phyloP scores from a whole-genome alignment of 208 protist genomes.

The Crithidia expoeki region DNA sequence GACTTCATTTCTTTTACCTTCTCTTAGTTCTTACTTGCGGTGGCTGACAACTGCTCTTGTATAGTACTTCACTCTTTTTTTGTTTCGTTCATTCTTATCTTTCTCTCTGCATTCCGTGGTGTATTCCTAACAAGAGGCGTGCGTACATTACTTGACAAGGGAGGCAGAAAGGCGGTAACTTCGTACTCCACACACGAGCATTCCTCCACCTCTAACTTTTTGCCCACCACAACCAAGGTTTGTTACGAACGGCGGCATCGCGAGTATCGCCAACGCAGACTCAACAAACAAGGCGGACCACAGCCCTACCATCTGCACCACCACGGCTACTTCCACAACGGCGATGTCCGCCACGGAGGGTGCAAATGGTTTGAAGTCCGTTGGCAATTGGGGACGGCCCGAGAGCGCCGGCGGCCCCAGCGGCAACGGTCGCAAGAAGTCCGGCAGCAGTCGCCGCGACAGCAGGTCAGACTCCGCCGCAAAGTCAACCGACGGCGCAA shows the following conservation, averaged over 20 bases:
- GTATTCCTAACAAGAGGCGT: too few relatives aligned
- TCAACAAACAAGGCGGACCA: background rate
- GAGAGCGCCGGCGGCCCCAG: background rate
- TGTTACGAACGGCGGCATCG: background rate
- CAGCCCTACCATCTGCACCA: background rate
- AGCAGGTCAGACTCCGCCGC: background rate
- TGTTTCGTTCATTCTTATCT: background rate
- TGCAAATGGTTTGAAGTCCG: background rate
- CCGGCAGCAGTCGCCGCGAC: background rate
- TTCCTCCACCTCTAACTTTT: background rate
- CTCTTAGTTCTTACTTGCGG: background rate
- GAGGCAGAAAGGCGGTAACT: background rate
- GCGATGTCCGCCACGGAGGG: constrained; percentile 7
- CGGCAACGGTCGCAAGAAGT: background rate
- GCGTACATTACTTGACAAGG: too few relatives aligned
- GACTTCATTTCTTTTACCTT: background rate
- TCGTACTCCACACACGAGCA: background rate
- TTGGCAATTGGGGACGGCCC: background rate
- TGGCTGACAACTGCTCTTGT: background rate
- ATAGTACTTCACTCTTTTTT: background rate
- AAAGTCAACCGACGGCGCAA: background rate
- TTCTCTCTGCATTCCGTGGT: background rate
- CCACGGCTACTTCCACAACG: background rate
- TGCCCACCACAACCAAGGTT: background rate
- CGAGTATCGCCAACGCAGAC: background rate